Conservation (phyloP, 306 rosid species). For the Leucaena leucocephala region DNA sequence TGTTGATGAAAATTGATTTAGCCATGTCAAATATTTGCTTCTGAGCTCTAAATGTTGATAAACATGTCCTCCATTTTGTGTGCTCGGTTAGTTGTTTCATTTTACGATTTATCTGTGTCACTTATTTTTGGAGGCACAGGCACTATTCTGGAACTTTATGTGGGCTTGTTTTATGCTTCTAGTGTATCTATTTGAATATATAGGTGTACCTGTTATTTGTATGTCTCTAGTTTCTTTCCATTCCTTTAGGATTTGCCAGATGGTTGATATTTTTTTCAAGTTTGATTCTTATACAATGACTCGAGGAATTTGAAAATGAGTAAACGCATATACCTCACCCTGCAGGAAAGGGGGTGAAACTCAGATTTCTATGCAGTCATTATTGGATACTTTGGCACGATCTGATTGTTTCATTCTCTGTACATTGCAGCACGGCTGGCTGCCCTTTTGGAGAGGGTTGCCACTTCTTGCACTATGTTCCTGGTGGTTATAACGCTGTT, state of each 20-base stretch:
- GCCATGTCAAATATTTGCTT: neutral
- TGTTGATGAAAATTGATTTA: neutral
- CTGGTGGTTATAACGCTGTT: conserved; percentile 92
- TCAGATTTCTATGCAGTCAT: neutral
- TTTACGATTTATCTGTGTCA: neutral
- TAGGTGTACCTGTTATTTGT: neutral
- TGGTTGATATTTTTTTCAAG: neutral
- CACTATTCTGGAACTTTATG: neutral
- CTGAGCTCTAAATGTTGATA: neutral
- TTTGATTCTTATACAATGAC: neutral
- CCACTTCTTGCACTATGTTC: conserved; percentile 48
- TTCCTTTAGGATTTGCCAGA: conserved; percentile 4
- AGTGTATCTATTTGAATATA: conserved; percentile 1
- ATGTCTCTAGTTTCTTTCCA: neutral
- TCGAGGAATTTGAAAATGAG: neutral
- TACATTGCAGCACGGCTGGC: conserved; percentile 61
- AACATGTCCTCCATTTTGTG: neutral
- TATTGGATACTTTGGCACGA: conserved; percentile 13
- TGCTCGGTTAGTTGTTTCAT: neutral
- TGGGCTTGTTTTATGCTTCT: neutral
- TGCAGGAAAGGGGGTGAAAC: neutral
- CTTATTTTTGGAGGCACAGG: neutral
- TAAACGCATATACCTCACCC: neutral
- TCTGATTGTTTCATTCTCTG: conserved; percentile 41
- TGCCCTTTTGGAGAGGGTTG: conserved; percentile 26